Percentiles rank a stretch among this genome's conserved stretches.
Evolutionary conservation across 345 rosid species (phyloP).

Genomic region (Hypericum perforatum): DNA sequence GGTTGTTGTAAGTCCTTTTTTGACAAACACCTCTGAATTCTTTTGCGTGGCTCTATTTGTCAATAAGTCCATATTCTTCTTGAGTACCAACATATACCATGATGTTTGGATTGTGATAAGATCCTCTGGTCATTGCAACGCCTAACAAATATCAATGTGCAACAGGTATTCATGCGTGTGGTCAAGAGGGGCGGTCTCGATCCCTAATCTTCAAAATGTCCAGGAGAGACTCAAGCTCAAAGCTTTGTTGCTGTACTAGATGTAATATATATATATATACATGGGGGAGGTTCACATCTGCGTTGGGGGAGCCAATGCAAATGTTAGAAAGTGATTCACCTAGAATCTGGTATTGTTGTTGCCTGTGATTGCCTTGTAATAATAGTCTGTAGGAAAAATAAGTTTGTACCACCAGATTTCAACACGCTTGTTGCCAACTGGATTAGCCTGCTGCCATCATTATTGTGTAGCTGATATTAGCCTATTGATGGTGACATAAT

Average conservation of each 20-base stretch:
- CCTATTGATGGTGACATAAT: too few species aligned
- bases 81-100: too few species aligned
- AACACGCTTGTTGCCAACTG: constrained; percentile 13
- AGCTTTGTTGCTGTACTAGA: too few species aligned
- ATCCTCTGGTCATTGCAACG: too few species aligned
- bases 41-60: not conserved
- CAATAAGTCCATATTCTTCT: not conserved
- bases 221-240: too few species aligned
- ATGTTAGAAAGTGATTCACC: constrained; percentile 9
- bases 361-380: not conserved
- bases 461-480: too few species aligned
- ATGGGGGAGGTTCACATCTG: not conserved
- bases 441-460: constrained; percentile 16
- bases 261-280: too few species aligned
- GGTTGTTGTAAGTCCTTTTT: constrained; percentile 2
- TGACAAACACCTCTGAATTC: not conserved
- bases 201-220: too few species aligned
- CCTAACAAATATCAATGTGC: too few species aligned
- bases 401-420: constrained; percentile 5
- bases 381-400: constrained; percentile 24
- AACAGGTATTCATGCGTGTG: too few species aligned
- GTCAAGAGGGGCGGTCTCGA: too few species aligned
- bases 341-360: constrained; percentile 5
- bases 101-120: too few species aligned
- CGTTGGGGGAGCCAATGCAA: constrained; percentile 7